Base-by-base conservation (phyloP, 2,329 filamentous ascomycete species). In the Penicillium sp. region DNA sequence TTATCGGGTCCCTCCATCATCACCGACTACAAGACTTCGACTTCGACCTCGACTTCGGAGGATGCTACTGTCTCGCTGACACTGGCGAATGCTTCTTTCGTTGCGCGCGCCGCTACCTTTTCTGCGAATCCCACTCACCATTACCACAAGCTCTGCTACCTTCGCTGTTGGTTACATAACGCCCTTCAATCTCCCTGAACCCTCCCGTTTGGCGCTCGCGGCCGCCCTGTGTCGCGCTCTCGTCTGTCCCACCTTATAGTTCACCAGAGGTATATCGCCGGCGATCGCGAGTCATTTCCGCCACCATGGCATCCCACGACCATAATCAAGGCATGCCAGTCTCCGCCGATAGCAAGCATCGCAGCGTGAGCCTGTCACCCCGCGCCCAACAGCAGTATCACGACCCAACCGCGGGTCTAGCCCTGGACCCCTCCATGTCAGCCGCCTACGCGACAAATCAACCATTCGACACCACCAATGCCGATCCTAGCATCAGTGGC, bases 361-460 rank as follows among this genome's bases (percentile, higher is more conserved):
- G 74, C 62, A 74, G 74, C 61, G 69, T 78, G 68, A 80, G 78
- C 70, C 75, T 74, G 55, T 78, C 77, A 50, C 68, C 73, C 46
- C 77, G 77, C 66, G 72, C 69, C 50, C 76, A 77, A n/a, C 76
- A 77, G 13, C 70, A 69, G 39, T 78, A 75, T 67, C 71, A 76
- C 36, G 69, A 75, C 55, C 66, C 67, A 36, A 64, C 69, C 47
- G 53, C 69, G 24, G 64, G 73, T 10, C 67, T 76, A 55, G 71
- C 70, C 50, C 59, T 79, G 43, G 74, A 78, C 60, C 68, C 75
- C 46, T 73, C 77, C 36, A 66, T 75, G 62, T 66, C 72, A 18
- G 58, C 71, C 44, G 56, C 70, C 35, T 69, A 73, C 39, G 71
- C 74, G 58, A 68, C 71, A 24, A 70, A 70, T 58, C 65, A 71